Evolutionary conservation across 345 rosid species (phyloP), one percentile per base, ranked within the genome.

Genomic region (Linum lewisii): DNA sequence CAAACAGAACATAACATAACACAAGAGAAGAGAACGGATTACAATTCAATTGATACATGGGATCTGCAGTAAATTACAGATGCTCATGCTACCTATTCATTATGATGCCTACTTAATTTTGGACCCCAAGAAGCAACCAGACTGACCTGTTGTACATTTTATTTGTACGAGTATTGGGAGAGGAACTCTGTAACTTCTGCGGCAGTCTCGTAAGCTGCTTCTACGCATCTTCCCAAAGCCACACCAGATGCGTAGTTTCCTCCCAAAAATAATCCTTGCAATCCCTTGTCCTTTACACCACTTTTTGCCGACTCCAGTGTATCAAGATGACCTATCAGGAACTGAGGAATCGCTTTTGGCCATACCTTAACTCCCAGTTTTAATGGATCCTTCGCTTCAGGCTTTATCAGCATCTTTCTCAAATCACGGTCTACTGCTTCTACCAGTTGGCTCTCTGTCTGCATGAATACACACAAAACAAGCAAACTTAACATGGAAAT

Each of bases 341-440:
- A 93, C 69, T 93, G 94, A 18, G 99, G 97, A 70, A 89, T 93
- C 70, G 99, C 95, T 77, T 81, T 88, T 29, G 89, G 94, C 95
- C 97, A 93, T 13, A 85, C 83, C 63, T 80, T 81, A 36, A 85
- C 94, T 26, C 97, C 95, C 32, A 86, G 69, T 37, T 57, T 71
- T 34, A 83, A 58, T 45, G 99, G 99, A 24, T 86, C 95, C 73
- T 72, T 78, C 1, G 97, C 83, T 58, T 63, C 76, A 7, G 87
- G 88, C 54, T 85, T 83, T 69, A 92, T 76, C 16, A 89, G 94
- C 91, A 92, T 86, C 82, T 89, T 86, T 65, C 97, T 86, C 65
- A 88, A 73, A 75, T 89, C 98, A 7, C 86, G 77, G 72, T 86
- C 89, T 22, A 93, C 94, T 18, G 85, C 95, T 74, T 84, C 94